Conservation (phyloP, 176 grass and related monocot species). For the Chrysopogon serrulatus region DNA sequence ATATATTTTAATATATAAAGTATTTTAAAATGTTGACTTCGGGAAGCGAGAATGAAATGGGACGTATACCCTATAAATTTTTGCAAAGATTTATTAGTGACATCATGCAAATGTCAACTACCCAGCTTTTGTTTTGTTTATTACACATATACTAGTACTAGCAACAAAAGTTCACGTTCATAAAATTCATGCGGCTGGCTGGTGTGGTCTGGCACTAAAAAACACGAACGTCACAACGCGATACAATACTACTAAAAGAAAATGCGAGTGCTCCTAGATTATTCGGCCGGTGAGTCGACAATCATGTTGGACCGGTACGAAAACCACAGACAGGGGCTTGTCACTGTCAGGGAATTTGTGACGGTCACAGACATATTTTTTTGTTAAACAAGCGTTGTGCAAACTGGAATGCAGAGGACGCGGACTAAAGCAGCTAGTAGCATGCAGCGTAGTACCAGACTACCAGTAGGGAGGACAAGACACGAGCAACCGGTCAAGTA, state of each 20-base stretch:
- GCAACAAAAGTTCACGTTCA: background rate
- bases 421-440: constrained; percentile 1
- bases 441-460: background rate
- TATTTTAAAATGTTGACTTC: too few species aligned
- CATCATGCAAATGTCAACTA: background rate
- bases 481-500: background rate
- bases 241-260: background rate
- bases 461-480: constrained; percentile 17
- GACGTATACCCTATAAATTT: background rate
- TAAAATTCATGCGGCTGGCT: background rate
- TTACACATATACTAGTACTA: too few species aligned
- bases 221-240: background rate
- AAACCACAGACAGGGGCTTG: constrained; percentile 1
- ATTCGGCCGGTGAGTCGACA: background rate
- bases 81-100: background rate
- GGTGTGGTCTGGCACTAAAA: constrained; percentile 10
- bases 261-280: background rate
- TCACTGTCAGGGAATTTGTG: constrained; percentile 8
- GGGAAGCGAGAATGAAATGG: too few species aligned
- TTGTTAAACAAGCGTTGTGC: constrained; percentile 10
- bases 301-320: constrained; percentile 3
- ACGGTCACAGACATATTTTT: background rate
- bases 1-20: too few species aligned
- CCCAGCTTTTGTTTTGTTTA: too few species aligned
- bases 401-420: constrained; percentile 9